Evolutionary conservation across 2,329 filamentous ascomycete species (phyloP).

Genomic region (Epicoccum sorghinum): DNA sequence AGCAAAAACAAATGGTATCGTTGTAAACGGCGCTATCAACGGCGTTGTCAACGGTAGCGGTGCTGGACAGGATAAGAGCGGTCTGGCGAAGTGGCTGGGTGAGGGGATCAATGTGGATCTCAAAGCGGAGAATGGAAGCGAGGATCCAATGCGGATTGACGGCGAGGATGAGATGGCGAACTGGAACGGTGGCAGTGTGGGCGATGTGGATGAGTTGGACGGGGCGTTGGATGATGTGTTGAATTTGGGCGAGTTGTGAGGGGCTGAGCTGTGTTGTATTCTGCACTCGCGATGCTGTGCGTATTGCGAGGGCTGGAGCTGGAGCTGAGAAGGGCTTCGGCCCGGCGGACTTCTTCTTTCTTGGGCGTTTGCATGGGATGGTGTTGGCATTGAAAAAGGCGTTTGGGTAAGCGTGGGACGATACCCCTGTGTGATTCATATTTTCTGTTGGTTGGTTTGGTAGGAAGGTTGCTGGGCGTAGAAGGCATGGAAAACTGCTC

Average conservation of each 20-base stretch:
- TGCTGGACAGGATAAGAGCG: conserved; percentile 6
- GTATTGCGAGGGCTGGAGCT: too few relatives aligned
- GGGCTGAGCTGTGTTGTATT: too few relatives aligned
- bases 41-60: conserved; percentile 30
- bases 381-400: too few relatives aligned
- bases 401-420: too few relatives aligned
- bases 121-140: not conserved
- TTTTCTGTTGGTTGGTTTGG: too few relatives aligned
- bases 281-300: too few relatives aligned
- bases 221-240: conserved; percentile 49
- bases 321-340: too few relatives aligned
- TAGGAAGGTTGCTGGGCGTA: too few relatives aligned
- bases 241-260: conserved; percentile 33
- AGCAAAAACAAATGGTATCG: conserved; percentile 1
- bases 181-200: conserved; percentile 49
- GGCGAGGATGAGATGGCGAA: conserved; percentile 45
- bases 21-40: not conserved
- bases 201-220: conserved; percentile 37
- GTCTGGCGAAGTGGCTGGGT: conserved; percentile 13
- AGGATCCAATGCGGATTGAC: conserved; percentile 42
- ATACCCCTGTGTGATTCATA: too few relatives aligned
- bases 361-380: too few relatives aligned
- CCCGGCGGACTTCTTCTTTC: too few relatives aligned
- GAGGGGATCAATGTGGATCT: conserved; percentile 11
- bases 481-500: too few relatives aligned